phyloP scores from a whole-genome alignment of 352 stramenopile genomes.

The Pythium chondricola region DNA sequence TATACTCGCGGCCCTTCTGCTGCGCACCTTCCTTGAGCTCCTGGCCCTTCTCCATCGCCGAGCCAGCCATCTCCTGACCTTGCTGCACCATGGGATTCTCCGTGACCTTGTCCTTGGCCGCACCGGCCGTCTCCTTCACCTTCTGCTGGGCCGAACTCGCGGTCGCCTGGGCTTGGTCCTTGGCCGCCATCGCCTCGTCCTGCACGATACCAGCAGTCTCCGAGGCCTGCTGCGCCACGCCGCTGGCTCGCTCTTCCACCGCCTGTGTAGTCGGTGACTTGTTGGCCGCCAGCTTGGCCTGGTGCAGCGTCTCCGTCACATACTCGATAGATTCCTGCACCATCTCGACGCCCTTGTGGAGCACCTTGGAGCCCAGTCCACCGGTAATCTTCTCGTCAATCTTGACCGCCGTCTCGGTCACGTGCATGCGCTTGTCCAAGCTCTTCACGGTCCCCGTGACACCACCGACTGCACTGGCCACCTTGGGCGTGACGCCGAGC shows the following conservation, averaged over 20 bases:
- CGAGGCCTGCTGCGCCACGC: conserved; percentile 11
- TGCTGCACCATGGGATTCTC: conserved; percentile 5
- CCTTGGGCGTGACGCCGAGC: conserved; percentile 34
- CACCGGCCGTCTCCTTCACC: conserved; percentile 17
- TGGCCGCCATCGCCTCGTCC: conserved; percentile 19
- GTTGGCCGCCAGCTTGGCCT: conserved; percentile 45
- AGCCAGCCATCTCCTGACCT: conserved; percentile 6
- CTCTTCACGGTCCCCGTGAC: conserved; percentile 45
- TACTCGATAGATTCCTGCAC: conserved; percentile 61
- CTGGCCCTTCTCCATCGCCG: conserved; percentile 19
- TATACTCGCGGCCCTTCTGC: no score
- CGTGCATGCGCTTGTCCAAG: conserved; percentile 46
- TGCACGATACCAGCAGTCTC: conserved; percentile 10
- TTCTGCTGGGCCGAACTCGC: conserved; percentile 21
- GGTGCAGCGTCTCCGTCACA: conserved; percentile 51
- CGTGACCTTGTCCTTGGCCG: conserved; percentile 23
- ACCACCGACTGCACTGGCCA: conserved; percentile 17
- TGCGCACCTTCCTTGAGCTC: no score
- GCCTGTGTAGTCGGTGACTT: conserved; percentile 34
- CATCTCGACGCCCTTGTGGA: conserved; percentile 52
- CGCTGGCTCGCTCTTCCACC: conserved; percentile 25
- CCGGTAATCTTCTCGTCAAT: conserved; percentile 63
- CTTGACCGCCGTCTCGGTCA: conserved; percentile 44
- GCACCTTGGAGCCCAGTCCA: conserved; percentile 42
- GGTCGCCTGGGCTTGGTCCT: conserved; percentile 11